Conservation (phyloP, 768 basidiomycete genomes). For the Coprinopsis marcescibilis region DNA sequence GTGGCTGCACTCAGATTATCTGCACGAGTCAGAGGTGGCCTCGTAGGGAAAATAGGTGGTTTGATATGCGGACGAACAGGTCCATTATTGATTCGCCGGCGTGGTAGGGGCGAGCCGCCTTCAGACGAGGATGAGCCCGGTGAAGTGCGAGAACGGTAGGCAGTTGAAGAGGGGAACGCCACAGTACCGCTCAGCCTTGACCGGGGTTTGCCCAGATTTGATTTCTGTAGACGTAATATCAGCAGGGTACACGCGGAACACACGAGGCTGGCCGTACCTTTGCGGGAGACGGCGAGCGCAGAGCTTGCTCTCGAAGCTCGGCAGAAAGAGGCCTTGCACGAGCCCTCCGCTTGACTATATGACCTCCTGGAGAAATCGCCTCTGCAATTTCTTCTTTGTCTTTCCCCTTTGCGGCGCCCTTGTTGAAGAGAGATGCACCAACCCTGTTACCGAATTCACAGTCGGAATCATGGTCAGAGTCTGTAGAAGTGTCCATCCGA, state of each 20-base stretch:
- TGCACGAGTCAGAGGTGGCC: constrained; percentile 42
- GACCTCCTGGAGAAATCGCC: constrained; percentile 71
- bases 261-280: constrained; percentile 6
- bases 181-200: constrained; percentile 29
- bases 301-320: constrained; percentile 49
- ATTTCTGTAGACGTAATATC: constrained; percentile 12
- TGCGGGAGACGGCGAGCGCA: constrained; percentile 38
- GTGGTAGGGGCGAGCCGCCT: constrained; percentile 45
- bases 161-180: constrained; percentile 36
- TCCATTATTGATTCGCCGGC: constrained; percentile 44
- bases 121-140: constrained; percentile 43
- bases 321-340: constrained; percentile 66
- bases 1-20: constrained; percentile 56
- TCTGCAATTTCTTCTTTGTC: constrained; percentile 55
- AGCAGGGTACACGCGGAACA: not conserved
- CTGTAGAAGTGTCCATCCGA: constrained; percentile 37
- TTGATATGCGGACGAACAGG: constrained; percentile 17
- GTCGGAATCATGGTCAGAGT: constrained; percentile 43
- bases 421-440: constrained; percentile 8
- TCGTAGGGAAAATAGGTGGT: constrained; percentile 19
- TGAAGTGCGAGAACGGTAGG: constrained; percentile 32
- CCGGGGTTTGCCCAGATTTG: constrained; percentile 13
- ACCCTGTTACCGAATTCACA: constrained; percentile 42
- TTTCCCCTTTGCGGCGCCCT: constrained; percentile 27
- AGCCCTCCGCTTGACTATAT: constrained; percentile 69